phyloP scores from a whole-genome alignment of 2,329 filamentous ascomycete genomes.

The Biscogniauxia sp. region DNA sequence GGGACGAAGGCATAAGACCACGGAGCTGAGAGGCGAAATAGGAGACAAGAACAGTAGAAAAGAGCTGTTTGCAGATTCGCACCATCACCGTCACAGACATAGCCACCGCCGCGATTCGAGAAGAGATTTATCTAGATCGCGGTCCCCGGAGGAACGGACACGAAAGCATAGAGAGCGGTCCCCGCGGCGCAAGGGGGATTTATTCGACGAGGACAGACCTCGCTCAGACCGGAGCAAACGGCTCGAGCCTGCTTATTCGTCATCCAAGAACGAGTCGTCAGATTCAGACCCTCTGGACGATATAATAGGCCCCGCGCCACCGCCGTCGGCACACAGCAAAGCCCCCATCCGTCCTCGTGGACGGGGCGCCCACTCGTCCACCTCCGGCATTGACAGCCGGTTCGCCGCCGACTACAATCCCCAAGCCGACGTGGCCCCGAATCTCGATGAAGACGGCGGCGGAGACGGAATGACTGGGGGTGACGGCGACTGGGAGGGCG shows the following conservation, averaged over 20 bases:
- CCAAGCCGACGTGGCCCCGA: slow-evolving; percentile 51
- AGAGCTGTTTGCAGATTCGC: slow-evolving; percentile 17
- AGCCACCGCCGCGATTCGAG: slow-evolving; percentile 12
- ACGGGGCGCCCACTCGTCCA: slow-evolving; percentile 61
- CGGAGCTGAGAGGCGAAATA: slow-evolving; percentile 22
- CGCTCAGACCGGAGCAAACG: slow-evolving; percentile 2
- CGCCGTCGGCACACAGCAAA: slow-evolving; percentile 32
- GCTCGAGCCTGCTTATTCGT: slow-evolving; percentile 3
- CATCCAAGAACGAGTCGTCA: slow-evolving; percentile 27
- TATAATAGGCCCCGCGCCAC: slow-evolving; percentile 72
- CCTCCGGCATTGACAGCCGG: slow-evolving; percentile 72
- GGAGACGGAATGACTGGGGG: slow-evolving; percentile 11
- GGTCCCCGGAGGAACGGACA: slow-evolving; percentile 5
- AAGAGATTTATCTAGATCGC: not conserved
- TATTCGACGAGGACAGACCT: slow-evolving; percentile 4
- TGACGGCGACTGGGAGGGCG: slow-evolving; percentile 73
- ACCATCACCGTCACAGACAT: slow-evolving; percentile 5
- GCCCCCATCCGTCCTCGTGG: slow-evolving; percentile 58
- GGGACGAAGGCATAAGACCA: slow-evolving; percentile 13
- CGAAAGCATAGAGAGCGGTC: slow-evolving; percentile 11
- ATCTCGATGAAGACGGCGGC: slow-evolving; percentile 40
- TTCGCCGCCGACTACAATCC: slow-evolving; percentile 69
- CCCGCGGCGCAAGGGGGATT: not conserved
- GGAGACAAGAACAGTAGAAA: slow-evolving; percentile 25
- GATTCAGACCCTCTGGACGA: slow-evolving; percentile 73